Conservation (phyloP, 169 alveolate species). For the Eimeria falciformis region DNA sequence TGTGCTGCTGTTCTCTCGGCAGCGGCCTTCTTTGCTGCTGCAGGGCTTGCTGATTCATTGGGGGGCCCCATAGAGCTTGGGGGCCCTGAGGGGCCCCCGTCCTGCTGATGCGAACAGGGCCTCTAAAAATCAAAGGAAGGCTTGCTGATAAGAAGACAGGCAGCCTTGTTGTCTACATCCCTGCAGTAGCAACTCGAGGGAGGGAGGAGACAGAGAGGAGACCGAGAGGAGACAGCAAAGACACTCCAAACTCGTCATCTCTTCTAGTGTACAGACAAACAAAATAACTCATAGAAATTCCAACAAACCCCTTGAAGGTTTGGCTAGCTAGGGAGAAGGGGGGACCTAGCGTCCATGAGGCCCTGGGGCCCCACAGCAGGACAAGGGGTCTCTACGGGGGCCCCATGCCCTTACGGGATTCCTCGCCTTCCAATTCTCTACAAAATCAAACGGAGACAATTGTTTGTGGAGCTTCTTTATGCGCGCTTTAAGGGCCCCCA, state of each 20-base stretch:
- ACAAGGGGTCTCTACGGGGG: not conserved
- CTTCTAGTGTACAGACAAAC: too few relatives aligned
- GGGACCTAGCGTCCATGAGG: not conserved
- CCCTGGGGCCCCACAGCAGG: constrained; percentile 4
- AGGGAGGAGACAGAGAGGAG: too few relatives aligned
- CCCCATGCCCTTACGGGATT: not conserved
- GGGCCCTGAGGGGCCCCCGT: not conserved
- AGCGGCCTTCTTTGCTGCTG: constrained; percentile 1
- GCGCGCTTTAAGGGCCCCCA: not conserved
- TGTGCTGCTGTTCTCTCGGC: not conserved
- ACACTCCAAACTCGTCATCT: too few relatives aligned
- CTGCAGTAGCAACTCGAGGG: too few relatives aligned
- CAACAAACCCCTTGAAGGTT: too few relatives aligned
- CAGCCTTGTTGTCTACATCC: too few relatives aligned
- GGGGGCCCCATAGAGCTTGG: too few relatives aligned
- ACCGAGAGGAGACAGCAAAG: too few relatives aligned
- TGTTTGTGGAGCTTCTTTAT: not conserved
- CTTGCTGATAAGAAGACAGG: too few relatives aligned
- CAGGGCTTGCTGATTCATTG: not conserved
- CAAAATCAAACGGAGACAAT: too few relatives aligned
- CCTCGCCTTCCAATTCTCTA: too few relatives aligned
- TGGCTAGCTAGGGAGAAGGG: not conserved
- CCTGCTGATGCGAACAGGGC: not conserved
- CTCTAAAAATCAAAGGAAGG: not conserved
- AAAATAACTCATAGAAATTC: too few relatives aligned